Base-by-base conservation (phyloP, 345 rosid species). In the Eutrema yunnanense region DNA sequence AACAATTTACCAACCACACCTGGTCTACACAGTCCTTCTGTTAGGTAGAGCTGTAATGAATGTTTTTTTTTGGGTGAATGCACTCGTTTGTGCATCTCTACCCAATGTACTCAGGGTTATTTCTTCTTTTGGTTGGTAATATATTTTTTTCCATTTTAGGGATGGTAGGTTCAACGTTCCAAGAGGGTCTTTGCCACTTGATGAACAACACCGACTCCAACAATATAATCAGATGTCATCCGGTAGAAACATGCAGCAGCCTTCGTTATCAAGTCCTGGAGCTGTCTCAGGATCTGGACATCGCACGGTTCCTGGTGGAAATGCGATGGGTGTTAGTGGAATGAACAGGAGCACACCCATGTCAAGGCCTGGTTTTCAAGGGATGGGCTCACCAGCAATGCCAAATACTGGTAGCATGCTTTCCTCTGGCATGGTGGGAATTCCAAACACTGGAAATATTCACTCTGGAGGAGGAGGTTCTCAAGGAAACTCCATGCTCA, bases 171-270 rank as follows among this genome's bases (percentile, higher is more conserved):
- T 74, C 75, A 81, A 59, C 83, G 88, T 83, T 82, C 87, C 88
- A 53, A 83, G 88, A 79, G 73, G 89, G 59, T 80, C 96, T 82
- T 82, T 86, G 63, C 91, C 87, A 36, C 86, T 68, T 75, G 95
- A 90, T 59, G 98, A 96, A 80, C 98, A 88, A 71, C 97, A 88
- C 62, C 81, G 91, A 73, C 77, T 84, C 80, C 97, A 84, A 67
- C 96, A 84, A 49, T 75, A 73, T 72, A 86, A 84, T 82, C 97
- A 89, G 78, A 81, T 84, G 84, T 34, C 86, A 61, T 73, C 97
- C 3, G 75, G 81, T 72, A 86, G 97, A 85, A 84, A 85, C 64
- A 68, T 84, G 72, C 94, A 83, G 78, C 99, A 87, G 80, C 44
- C 93, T 65, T 90, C 80, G 79, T 48, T 88, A 86, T 69, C 97